A percentile compares a stretch with the other conserved stretches of the same genome.
These are phyloP conservation scores for Hypoxylon rickii DNA, from an alignment of 495 filamentous ascomycete genomes.

Conservation along the genomic window DNA sequence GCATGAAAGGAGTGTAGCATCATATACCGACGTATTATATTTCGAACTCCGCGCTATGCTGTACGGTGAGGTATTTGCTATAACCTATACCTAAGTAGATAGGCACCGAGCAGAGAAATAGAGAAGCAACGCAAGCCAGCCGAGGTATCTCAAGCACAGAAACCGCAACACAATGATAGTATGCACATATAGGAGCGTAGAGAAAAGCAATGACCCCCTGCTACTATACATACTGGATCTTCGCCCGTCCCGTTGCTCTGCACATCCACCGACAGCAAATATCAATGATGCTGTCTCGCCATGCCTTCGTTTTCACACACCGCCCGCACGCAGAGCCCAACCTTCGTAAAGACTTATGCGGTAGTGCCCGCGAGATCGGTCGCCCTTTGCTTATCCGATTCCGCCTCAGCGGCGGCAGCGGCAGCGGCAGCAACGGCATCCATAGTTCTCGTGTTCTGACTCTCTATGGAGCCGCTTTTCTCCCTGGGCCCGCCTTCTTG, in stretches of 20 bases:
- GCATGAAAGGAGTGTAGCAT: too few relatives aligned
- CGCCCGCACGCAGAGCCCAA: background rate
- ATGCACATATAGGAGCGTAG: background rate
- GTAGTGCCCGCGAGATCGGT: slow-evolving; percentile 1
- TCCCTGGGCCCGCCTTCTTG: slow-evolving; percentile 13
- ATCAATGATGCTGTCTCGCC: background rate
- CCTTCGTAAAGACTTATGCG: slow-evolving; percentile 1
- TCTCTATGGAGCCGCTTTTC: slow-evolving; percentile 25
- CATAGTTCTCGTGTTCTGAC: slow-evolving; percentile 1
- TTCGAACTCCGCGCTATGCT: slow-evolving; percentile 35
- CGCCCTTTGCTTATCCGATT: background rate
- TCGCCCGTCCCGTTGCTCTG: too few relatives aligned
- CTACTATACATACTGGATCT: slow-evolving; percentile 22
- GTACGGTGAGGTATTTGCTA: too few relatives aligned
- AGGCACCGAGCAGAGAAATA: background rate
- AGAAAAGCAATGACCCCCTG: slow-evolving; percentile 1
- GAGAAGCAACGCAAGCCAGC: background rate
- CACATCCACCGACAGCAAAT: too few relatives aligned
- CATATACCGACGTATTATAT: slow-evolving; percentile 1
- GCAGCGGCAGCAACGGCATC: background rate
- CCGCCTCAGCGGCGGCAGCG: background rate
- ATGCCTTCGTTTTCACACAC: background rate
- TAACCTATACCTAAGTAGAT: background rate
- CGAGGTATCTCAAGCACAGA: slow-evolving; percentile 13
- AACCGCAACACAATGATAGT: background rate